A percentile compares a stretch with the other conserved stretches of the same genome.
Evolutionary conservation across 2,329 filamentous ascomycete genomes (phyloP).

Genomic region (Microsporum canis): DNA sequence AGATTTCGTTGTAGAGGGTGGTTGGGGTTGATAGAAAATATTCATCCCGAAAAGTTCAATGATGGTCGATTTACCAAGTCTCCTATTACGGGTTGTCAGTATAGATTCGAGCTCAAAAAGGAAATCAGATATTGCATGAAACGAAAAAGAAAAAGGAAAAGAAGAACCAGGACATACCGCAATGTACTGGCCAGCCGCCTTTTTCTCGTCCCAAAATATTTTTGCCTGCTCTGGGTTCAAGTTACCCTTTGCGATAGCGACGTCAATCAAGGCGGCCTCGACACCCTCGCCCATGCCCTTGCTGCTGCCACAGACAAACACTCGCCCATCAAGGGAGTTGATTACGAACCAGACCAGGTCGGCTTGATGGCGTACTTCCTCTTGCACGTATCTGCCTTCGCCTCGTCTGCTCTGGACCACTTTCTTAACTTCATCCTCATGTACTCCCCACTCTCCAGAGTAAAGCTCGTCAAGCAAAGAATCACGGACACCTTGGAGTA

Average conservation of each 20-base stretch:
- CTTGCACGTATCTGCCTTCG: slow-evolving; percentile 85
- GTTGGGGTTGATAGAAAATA: background rate
- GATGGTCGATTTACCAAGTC: background rate
- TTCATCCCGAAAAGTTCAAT: background rate
- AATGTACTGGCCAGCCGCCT: slow-evolving; percentile 88
- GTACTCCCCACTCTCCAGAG: slow-evolving; percentile 87
- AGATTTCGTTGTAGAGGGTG: background rate
- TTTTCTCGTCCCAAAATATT: slow-evolving; percentile 86
- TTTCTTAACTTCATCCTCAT: slow-evolving; percentile 75
- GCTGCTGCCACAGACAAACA: slow-evolving; percentile 92
- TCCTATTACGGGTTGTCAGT: slow-evolving; percentile 2
- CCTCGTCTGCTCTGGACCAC: slow-evolving; percentile 66
- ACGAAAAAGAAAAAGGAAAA: background rate
- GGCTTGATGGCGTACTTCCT: slow-evolving; percentile 81
- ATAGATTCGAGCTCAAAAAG: background rate
- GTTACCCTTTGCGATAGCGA: slow-evolving; percentile 86
- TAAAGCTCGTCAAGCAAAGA: slow-evolving; percentile 92
- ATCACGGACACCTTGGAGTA: slow-evolving; percentile 88
- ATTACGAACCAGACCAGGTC: slow-evolving; percentile 98
- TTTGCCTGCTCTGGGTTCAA: slow-evolving; percentile 69
- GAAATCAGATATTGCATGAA: too few relatives aligned
- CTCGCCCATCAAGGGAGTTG: slow-evolving; percentile 86
- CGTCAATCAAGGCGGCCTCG: slow-evolving; percentile 72
- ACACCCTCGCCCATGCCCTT: slow-evolving; percentile 98
- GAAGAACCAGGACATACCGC: slow-evolving; percentile 42